Evolutionary conservation across 208 protist genomes (phyloP), one percentile per base, ranked within the genome.

Genomic region (Herpetomonas tarakana): DNA sequence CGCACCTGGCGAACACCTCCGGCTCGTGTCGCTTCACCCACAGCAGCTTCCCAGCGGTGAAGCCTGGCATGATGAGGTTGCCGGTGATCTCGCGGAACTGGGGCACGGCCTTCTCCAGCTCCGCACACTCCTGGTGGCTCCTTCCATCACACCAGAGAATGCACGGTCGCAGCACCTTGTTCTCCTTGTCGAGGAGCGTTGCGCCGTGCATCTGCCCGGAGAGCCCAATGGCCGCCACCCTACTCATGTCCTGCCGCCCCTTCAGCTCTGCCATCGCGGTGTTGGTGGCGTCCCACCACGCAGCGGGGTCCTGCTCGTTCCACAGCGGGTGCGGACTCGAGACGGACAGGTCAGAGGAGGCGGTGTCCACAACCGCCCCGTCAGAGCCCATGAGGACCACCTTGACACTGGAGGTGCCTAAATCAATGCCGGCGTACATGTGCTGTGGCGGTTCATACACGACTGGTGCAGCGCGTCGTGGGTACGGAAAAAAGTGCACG

Each of bases 51-150:
- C 86, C 86, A 18, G 86, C 79, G 27, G 81, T 87, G 69, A 92
- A 92, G 66, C 86, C 86, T 39, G 81, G 86, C 78, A 89, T 89
- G 65, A 87, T 89, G n/a, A 88, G 52, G 61, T 89, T 89, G 39
- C 81, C 86, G 0, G 86, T 89, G 62, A 78, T 87, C 24, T 76
- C 52, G 55, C 81, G 66, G 38, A 71, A 82, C 45, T 64, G 56
- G 19, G 76, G 78, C 26, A 92, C 86, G 11, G 56, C 56, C 53
- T 65, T 56, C 71, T 87, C 76, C n/a, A 92, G 61, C 65, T 89
- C 86, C 24, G 49, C 65, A 57, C 86, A 89, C 71, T 92, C 78
- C 45, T 50, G 44, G 26, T 71, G 71, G 58, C 85, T 83, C 52
- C 81, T 81, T 35, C 85, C 85, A 31, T 86, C 85, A 57, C 86